These are phyloP conservation scores for Solanum pinnatisectum DNA, from an alignment of 257 asterid species.

Conservation along the genomic window DNA sequence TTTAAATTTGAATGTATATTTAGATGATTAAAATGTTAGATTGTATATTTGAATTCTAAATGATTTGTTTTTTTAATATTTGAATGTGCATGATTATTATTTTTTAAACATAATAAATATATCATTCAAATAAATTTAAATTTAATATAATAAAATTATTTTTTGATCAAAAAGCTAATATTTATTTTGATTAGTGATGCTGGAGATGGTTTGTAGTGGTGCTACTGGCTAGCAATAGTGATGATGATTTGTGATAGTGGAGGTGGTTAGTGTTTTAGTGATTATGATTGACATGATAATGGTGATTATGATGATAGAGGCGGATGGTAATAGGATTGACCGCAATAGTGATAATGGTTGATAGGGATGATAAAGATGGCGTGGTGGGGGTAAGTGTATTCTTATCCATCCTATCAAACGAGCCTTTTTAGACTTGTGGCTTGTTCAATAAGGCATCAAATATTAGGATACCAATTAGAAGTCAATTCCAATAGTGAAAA, in stretches of 20 bases:
- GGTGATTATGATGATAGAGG: not conserved
- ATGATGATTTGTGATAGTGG: not conserved
- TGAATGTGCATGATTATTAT: not conserved
- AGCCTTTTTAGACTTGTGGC: not conserved
- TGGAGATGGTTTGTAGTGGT: not conserved
- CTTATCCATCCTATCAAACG: not conserved
- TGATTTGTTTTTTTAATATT: not conserved
- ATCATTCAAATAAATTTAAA: too few species aligned
- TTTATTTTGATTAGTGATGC: not conserved
- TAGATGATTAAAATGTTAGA: not conserved
- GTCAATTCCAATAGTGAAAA: not conserved
- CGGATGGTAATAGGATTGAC: not conserved
- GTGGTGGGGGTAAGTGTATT: not conserved
- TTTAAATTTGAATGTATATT: not conserved
- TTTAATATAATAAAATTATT: not conserved
- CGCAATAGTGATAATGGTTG: not conserved
- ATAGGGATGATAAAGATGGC: not conserved
- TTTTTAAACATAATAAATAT: not conserved
- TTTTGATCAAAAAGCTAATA: not conserved
- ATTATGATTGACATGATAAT: not conserved
- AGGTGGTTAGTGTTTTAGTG: not conserved
- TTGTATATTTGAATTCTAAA: not conserved
- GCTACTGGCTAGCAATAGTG: not conserved
- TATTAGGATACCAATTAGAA: not conserved
- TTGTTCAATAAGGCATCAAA: not conserved